phyloP scores from a whole-genome alignment of 192 early-diverging fungal species.

The Coemansia sp. region DNA sequence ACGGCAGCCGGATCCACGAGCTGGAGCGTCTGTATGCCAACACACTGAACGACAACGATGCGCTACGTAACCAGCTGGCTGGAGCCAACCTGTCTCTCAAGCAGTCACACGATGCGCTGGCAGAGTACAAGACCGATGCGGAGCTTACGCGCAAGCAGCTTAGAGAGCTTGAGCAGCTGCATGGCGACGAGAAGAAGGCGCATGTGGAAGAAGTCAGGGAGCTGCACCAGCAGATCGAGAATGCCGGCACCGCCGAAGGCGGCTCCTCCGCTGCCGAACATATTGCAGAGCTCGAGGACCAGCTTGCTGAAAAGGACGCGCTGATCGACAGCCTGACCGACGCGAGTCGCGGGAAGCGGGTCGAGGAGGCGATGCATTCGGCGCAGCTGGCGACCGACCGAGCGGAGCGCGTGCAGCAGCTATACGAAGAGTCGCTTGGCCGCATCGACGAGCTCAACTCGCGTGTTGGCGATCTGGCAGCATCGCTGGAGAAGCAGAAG shows the following conservation, averaged over 20 bases:
- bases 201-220: slow-evolving; percentile 7
- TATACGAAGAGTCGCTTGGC: slow-evolving; percentile 35
- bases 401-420: slow-evolving; percentile 40
- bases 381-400: slow-evolving; percentile 42
- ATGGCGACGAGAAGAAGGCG: slow-evolving; percentile 22
- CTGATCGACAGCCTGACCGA: slow-evolving; percentile 14
- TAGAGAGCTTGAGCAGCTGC: slow-evolving; percentile 36
- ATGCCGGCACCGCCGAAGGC: slow-evolving; percentile 1
- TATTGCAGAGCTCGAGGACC: slow-evolving; percentile 9
- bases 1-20: slow-evolving; percentile 43
- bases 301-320: slow-evolving; percentile 22
- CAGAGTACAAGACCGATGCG: slow-evolving; percentile 37
- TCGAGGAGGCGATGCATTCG: slow-evolving; percentile 27
- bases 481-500: slow-evolving; percentile 24
- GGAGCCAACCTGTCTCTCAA: slow-evolving; percentile 44
- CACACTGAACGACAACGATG: slow-evolving; percentile 53
- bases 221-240: slow-evolving; percentile 7
- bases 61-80: slow-evolving; percentile 46
- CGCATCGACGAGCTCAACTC: slow-evolving; percentile 23
- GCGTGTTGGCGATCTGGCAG: slow-evolving; percentile 14
- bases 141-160: slow-evolving; percentile 38
- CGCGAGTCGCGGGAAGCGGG: slow-evolving; percentile 23
- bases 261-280: not conserved
- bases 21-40: slow-evolving; percentile 55
- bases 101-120: slow-evolving; percentile 45